Evolutionary conservation across 1,284 basidiomycete genomes (phyloP), one percentile per base, ranked within the genome.

Genomic region (Apiotrichum domesticum): DNA sequence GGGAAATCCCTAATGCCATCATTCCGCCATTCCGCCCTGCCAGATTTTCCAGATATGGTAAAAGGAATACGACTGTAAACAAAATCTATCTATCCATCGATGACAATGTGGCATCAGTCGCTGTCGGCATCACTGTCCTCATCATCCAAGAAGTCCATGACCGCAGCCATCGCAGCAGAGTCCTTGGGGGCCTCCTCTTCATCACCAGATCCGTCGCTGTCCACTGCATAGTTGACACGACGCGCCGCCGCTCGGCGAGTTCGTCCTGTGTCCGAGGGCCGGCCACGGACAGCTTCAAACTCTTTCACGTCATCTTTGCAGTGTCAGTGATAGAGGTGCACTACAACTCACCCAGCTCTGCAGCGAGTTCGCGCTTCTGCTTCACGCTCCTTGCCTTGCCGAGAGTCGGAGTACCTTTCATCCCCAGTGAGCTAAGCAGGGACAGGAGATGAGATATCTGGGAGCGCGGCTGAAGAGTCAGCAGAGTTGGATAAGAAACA

Each of bases 381-480:
- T 81, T 86, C 66, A 93, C 85, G 1, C 78, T 74, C 64, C 83
- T 87, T 3, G 90, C 90, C 74, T 91, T 86, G 55, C 87, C 86
- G 68, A 90, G 63, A 59, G 83, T 90, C 64, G 85, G 78, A n/a
- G 86, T 80, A 3, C 87, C 86, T 2, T 77, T 81, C 88, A 93
- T 92, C 0, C 90, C 89, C 33, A 93, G 80, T 0, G 84, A 84
- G 4, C 76, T 65, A 6, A 93, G 79, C 8, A 90, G 83, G 37
- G 80, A 75, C 54, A 82, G 82, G 35, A 92, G 77, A 46, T 82
- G 83, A 46, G 78, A 74, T 44, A 89, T 85, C 67, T 92, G 87
- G 47, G 84, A 80, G 2, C 80, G 80, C 0, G 84, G 79, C 73
- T 75, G 42, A 0, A 39, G 10, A 5, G 51, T 55, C 6, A 49